phyloP scores from a whole-genome alignment of 768 basidiomycete species.

The Boletellus sp. region DNA sequence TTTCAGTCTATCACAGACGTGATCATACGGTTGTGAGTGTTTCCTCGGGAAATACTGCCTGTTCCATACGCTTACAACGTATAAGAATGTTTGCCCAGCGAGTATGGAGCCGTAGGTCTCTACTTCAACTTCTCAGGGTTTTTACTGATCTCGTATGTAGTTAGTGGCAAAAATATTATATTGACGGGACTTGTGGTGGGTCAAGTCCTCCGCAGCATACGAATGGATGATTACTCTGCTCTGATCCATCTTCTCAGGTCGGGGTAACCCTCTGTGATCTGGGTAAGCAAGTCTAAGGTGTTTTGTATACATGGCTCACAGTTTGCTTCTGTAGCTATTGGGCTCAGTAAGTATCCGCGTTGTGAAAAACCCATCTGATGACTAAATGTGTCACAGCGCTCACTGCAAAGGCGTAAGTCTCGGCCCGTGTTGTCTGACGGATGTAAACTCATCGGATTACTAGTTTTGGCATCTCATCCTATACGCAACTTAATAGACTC shows the following conservation, averaged over 20 bases:
- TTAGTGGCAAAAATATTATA: slow-evolving; percentile 41
- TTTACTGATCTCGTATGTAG: slow-evolving; percentile 28
- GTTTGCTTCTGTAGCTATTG: slow-evolving; percentile 2
- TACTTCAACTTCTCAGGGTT: background rate
- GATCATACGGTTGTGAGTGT: slow-evolving; percentile 40
- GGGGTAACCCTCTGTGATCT: slow-evolving; percentile 41
- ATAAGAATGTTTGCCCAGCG: slow-evolving; percentile 45
- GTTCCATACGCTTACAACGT: background rate
- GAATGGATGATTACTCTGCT: background rate
- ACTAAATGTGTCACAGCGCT: slow-evolving; percentile 35
- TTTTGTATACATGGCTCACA: background rate
- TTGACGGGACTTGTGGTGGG: slow-evolving; percentile 47
- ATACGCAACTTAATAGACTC: slow-evolving; percentile 33
- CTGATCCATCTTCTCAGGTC: slow-evolving; percentile 22
- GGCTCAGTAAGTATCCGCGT: slow-evolving; percentile 5
- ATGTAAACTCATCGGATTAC: background rate
- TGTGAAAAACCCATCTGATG: background rate
- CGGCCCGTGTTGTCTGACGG: background rate
- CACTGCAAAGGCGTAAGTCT: slow-evolving; percentile 45
- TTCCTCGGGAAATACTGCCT: background rate
- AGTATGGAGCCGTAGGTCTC: slow-evolving; percentile 45
- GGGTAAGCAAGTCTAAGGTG: slow-evolving; percentile 29
- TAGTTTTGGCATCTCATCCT: slow-evolving; percentile 39
- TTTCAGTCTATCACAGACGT: slow-evolving; percentile 47
- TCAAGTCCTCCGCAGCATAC: background rate